Evolutionary conservation across 2,329 filamentous ascomycete genomes (phyloP), one percentile per base, ranked within the genome.

Genomic region (Chaetomium globosum): DNA sequence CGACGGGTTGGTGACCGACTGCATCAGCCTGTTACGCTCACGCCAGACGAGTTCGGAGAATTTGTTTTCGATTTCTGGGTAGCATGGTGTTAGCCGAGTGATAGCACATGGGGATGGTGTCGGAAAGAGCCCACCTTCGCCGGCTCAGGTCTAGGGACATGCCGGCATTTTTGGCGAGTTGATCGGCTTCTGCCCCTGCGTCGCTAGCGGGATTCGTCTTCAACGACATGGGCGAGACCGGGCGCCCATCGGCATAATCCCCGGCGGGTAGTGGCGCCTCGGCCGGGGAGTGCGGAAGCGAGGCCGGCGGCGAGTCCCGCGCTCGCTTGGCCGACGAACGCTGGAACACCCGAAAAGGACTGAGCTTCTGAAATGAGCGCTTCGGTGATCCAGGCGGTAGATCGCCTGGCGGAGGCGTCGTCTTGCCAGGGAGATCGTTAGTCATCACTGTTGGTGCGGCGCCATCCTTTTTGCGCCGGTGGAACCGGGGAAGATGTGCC

Each of bases 21-120:
- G 78, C 31, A 78, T 72, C 7, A 82, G 65, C 49, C 85, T 81
- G 28, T 80, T 74, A 53, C 82, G 80, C 72, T 87, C 85, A 52
- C 79, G 78, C 82, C 82, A 85, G 21, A 77, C 77, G 48, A 87
- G 76, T 28, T 87, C 83, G 23, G 80, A 77, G 69, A 85, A 87
- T 69, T 82, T 84, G 67, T 71, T 69, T 39, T 80, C 76, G 69
- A 85, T 82, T 33, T 82, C 83, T 84, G 69, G 56, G 56, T 51
- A 39, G 13, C 57, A 31, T 21, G 33, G 30, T 49, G 57, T 67
- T 54, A 68, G 39, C 26, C 12, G 28, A 13, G 9, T 10, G 10
- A 12, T 13, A 46, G 12, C 28, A 33, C 16, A 36, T 5, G 30
- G n/a, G 31, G 33, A 43, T 55, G 51, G 36, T 23, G 48, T 39